These are phyloP conservation scores for Fusarium siculi DNA, from an alignment of 2,329 filamentous ascomycete genomes.

Conservation along the genomic window DNA sequence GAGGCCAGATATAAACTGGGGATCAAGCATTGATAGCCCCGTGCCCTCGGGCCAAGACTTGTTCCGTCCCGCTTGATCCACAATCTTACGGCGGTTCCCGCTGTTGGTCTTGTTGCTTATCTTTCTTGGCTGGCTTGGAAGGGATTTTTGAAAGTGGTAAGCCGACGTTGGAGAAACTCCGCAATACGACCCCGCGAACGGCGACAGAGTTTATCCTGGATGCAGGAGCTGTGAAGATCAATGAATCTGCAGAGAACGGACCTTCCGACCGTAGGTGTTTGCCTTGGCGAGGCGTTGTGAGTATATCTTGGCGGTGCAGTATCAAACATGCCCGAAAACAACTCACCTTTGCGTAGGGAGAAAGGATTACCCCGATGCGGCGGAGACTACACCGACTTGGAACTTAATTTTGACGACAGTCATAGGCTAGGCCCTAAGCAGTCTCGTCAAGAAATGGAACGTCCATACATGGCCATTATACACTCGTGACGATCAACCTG, in stretches of 20 bases:
- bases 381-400: background rate
- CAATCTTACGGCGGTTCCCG: background rate
- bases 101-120: background rate
- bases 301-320: background rate
- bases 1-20: too few relatives aligned
- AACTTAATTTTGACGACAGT: background rate
- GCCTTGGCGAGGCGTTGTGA: background rate
- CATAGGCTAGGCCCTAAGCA: background rate
- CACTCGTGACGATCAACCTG: background rate
- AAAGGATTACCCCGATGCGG: background rate
- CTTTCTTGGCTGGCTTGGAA: background rate
- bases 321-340: background rate
- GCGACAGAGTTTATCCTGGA: background rate
- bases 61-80: background rate
- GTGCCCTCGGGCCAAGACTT: background rate
- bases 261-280: fast-evolving
- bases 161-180: background rate
- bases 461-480: background rate
- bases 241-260: background rate
- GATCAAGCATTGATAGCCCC: too few relatives aligned
- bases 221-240: background rate
- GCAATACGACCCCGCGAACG: background rate
- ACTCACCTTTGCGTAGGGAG: background rate
- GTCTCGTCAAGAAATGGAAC: background rate
- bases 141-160: background rate